Evolutionary conservation across 768 basidiomycete genomes (phyloP).

Genomic region (Rubroboletus satanas): DNA sequence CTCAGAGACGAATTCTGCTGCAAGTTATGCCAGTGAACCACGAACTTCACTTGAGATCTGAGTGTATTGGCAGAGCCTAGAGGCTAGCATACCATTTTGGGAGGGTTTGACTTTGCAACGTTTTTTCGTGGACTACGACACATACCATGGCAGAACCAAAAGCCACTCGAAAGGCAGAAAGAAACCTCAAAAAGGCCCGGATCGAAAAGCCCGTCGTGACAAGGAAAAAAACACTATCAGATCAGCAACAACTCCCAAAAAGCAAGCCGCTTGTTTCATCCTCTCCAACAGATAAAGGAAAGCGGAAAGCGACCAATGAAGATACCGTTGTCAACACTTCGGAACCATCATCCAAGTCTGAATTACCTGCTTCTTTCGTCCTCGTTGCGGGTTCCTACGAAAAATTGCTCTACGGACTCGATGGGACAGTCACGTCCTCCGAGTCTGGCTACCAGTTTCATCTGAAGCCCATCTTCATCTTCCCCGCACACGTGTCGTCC

Average conservation of each 20-base stretch:
- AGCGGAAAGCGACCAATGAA: conserved; percentile 11
- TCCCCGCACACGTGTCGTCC: conserved; percentile 93
- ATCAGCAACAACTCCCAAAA: not conserved
- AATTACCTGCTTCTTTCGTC: conserved; percentile 66
- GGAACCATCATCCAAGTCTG: conserved; percentile 6
- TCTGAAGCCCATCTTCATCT: conserved; percentile 86
- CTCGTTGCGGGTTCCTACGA: conserved; percentile 94
- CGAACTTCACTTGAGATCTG: not conserved
- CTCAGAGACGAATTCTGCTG: not conserved
- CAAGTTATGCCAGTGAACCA: not conserved
- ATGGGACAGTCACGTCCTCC: conserved; percentile 49
- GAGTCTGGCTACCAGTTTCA: conserved; percentile 33
- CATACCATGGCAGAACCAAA: conserved; percentile 16
- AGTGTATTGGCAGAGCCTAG: too few species aligned
- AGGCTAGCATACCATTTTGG: conserved; percentile 8
- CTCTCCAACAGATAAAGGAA: conserved; percentile 32
- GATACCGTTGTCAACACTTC: not conserved
- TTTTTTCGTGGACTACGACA: not conserved
- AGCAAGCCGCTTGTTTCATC: conserved; percentile 1
- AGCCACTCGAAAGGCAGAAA: conserved; percentile 19
- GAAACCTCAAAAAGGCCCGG: conserved; percentile 22
- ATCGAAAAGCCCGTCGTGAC: conserved; percentile 13
- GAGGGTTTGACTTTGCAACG: not conserved
- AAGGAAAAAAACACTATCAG: not conserved
- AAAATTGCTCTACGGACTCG: conserved; percentile 88